Evolutionary conservation across 352 stramenopile species (phyloP).

Genomic region (Globisporangium splendens): DNA sequence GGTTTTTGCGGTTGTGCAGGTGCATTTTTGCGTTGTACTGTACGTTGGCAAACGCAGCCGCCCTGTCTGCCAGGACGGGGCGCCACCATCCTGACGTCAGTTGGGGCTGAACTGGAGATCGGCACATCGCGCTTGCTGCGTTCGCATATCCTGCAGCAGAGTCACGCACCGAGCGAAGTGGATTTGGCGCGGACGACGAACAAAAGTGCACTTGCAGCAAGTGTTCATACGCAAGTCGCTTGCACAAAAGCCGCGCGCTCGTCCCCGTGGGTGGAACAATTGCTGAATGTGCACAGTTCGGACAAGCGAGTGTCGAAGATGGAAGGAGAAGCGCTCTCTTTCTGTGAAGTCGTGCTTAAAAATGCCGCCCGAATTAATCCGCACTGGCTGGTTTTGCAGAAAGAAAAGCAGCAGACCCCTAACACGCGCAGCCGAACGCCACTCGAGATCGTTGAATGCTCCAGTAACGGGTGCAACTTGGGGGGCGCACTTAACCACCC

Average conservation of each 20-base stretch:
- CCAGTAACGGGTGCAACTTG: neutral
- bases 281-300: no score
- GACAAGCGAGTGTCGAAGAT: neutral
- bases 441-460: neutral
- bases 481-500: neutral
- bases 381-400: neutral
- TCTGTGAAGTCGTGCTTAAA: neutral
- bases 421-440: neutral
- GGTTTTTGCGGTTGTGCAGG: neutral
- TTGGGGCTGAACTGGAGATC: neutral
- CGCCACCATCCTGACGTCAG: neutral
- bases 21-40: no score
- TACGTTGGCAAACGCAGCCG: no score
- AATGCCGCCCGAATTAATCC: neutral
- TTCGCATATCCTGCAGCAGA: neutral
- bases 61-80: neutral
- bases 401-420: neutral
- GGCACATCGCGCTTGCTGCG: neutral
- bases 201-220: no score
- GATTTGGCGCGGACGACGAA: no score
- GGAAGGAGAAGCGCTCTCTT: neutral
- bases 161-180: no score
- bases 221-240: no score
- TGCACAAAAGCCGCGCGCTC: no score
- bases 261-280: no score